These are phyloP conservation scores for Wickerhamomyces sp. DNA, from an alignment of 1,139 yeast species.

Conservation along the genomic window DNA sequence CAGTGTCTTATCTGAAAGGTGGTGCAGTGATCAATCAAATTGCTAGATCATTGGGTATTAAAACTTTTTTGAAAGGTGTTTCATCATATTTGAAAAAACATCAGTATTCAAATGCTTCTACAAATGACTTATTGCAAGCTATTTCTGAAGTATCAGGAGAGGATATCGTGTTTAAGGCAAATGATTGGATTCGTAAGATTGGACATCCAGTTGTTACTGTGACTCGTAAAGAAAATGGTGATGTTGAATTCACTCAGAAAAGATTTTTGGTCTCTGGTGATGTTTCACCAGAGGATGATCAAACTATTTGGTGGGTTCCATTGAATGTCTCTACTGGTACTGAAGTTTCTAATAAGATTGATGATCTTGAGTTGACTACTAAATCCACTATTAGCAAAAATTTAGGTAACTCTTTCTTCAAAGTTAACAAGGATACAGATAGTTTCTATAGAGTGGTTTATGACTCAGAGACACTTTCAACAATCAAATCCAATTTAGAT, in stretches of 20 bases:
- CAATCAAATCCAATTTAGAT: constrained; percentile 41
- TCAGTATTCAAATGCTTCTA: constrained; percentile 56
- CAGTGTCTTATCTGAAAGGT: constrained; percentile 81
- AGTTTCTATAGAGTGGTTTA: constrained; percentile 71
- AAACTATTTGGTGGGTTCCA: constrained; percentile 75
- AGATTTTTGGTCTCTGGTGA: constrained; percentile 58
- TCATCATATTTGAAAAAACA: constrained; percentile 66
- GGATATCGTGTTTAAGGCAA: constrained; percentile 51
- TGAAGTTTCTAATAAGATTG: constrained; percentile 10
- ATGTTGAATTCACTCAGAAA: constrained; percentile 42
- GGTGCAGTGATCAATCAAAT: constrained; percentile 77
- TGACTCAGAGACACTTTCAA: constrained; percentile 39
- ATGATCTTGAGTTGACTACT: constrained; percentile 41
- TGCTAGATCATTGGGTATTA: constrained; percentile 71
- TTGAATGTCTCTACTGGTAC: constrained; percentile 40
- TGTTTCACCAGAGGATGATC: constrained; percentile 40
- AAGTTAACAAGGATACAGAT: constrained; percentile 56
- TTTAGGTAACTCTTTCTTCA: constrained; percentile 38
- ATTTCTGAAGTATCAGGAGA: constrained; percentile 50
- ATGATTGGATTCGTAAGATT: constrained; percentile 58
- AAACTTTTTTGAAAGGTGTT: constrained; percentile 72
- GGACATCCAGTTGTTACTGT: constrained; percentile 63
- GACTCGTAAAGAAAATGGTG: constrained; percentile 21
- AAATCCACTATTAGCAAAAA: constrained; percentile 33
- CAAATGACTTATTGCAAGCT: constrained; percentile 57